Evolutionary conservation across 164 flowering plant species (phyloP), one percentile per base, ranked within the genome.

Genomic region (Kingdonia uniflora): DNA sequence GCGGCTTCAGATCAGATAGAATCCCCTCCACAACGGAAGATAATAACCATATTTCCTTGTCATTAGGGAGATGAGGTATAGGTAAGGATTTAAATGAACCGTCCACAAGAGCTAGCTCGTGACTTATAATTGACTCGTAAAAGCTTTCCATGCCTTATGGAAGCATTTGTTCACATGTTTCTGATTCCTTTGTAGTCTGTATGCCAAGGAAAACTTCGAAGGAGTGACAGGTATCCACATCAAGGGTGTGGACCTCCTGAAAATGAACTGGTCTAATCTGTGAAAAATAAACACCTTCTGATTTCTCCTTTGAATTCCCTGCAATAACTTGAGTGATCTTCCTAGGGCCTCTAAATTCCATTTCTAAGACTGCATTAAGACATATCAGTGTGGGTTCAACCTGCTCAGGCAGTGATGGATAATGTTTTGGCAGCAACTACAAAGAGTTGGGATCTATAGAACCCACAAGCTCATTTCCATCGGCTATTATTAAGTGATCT

Each of bases 1-100:
- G 74, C 52, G 70, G 72, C 64, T 76, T 75, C 56, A 79, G n/a
- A 21, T 55, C 66, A 37, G 67, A 53, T 8, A 92, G 60, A 24
- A 64, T 62, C 49, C 72, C 75, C 58, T 66, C 75, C 49, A 71
- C 22, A 57, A 68, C 40, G 17, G 37, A 53, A 53, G 69, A 63
- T 10, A 69, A 17, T 35, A 74, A 68, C 54, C 49, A 60, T 44
- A 51, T 64, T 44, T 61, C 71, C 59, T 56, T 72, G 33, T 66
- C 62, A 58, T 80, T 78, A 17, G 64, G 55, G 16, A 86, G 33
- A 58, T 75, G 63, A 54, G 99, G 99, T 35, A 76, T 61, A 59
- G 95, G 95, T 58, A 92, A 62, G 58, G 95, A 76, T 59, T 68
- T 82, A 65, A 92, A 84, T 41, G 73, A 63, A 57, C 75, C 87